phyloP scores from a whole-genome alignment of 2,329 filamentous ascomycete genomes.

The Colletotrichum navitas region DNA sequence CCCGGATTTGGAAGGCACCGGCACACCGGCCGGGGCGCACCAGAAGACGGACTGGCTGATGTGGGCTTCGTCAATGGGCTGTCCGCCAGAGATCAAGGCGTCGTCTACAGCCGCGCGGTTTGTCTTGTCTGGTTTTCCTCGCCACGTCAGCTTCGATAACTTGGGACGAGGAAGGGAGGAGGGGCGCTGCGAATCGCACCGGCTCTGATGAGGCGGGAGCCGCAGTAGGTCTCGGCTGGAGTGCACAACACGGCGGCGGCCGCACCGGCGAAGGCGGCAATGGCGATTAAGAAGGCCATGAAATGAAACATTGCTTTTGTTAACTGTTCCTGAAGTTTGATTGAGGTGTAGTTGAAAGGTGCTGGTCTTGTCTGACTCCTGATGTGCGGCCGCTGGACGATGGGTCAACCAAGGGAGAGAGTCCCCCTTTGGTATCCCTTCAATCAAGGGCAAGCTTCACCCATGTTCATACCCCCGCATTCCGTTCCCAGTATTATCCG shows the following conservation, averaged over 20 bases:
- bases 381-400: neutral
- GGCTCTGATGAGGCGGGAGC: conserved; percentile 31
- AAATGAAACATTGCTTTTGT: conserved; percentile 17
- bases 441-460: neutral
- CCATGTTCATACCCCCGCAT: neutral
- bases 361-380: neutral
- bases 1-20: conserved; percentile 18
- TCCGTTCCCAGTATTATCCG: neutral
- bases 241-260: conserved; percentile 20
- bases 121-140: neutral
- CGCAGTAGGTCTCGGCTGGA: conserved; percentile 30
- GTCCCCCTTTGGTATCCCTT: conserved; percentile 18
- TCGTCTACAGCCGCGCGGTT: conserved; percentile 19
- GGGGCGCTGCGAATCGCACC: conserved; percentile 1
- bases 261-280: conserved; percentile 2
- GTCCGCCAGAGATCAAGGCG: conserved; percentile 20
- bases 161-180: neutral
- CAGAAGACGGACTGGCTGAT: conserved; percentile 32
- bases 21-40: conserved; percentile 30
- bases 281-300: neutral
- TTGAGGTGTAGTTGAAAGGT: neutral
- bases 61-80: conserved; percentile 30
- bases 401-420: conserved; percentile 13
- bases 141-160: neutral
- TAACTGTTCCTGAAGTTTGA: neutral